These are phyloP conservation scores for Thermothelomyces thermophilus DNA, from an alignment of 2,329 filamentous ascomycete species.

Conservation along the genomic window DNA sequence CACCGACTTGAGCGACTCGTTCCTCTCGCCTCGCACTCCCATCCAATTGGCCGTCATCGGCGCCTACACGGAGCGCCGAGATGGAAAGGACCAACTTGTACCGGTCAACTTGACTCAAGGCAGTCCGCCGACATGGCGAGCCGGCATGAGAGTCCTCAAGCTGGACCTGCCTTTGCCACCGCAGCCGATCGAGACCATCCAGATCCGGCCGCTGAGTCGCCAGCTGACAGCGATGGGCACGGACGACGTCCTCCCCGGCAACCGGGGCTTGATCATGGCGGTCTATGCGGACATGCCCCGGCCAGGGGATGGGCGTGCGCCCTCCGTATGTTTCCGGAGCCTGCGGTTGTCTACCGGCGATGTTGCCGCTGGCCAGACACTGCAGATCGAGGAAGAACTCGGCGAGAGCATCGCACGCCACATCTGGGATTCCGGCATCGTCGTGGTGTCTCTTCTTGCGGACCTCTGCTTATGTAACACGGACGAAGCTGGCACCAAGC, in stretches of 20 bases:
- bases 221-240: constrained; percentile 20
- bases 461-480: constrained; percentile 21
- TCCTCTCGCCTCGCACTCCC: constrained; percentile 40
- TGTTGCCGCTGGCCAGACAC: constrained; percentile 8
- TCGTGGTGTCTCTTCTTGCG: constrained; percentile 36
- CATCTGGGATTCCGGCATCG: constrained; percentile 52
- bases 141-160: constrained; percentile 34
- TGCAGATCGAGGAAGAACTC: constrained; percentile 49
- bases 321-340: constrained; percentile 28
- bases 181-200: constrained; percentile 20
- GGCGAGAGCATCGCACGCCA: constrained; percentile 55
- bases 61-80: constrained; percentile 26
- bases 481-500: not conserved
- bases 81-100: constrained; percentile 16
- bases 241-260: constrained; percentile 20
- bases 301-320: constrained; percentile 5
- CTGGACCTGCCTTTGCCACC: constrained; percentile 27
- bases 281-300: constrained; percentile 34
- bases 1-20: constrained; percentile 52
- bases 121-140: constrained; percentile 24
- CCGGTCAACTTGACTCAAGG: constrained; percentile 17
- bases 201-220: constrained; percentile 23
- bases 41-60: constrained; percentile 37
- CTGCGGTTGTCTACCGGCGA: constrained; percentile 24
- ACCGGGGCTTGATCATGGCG: constrained; percentile 38